Evolutionary conservation across 441 rosid genomes (phyloP), one percentile per base, ranked within the genome.

Genomic region (California macrophylla): DNA sequence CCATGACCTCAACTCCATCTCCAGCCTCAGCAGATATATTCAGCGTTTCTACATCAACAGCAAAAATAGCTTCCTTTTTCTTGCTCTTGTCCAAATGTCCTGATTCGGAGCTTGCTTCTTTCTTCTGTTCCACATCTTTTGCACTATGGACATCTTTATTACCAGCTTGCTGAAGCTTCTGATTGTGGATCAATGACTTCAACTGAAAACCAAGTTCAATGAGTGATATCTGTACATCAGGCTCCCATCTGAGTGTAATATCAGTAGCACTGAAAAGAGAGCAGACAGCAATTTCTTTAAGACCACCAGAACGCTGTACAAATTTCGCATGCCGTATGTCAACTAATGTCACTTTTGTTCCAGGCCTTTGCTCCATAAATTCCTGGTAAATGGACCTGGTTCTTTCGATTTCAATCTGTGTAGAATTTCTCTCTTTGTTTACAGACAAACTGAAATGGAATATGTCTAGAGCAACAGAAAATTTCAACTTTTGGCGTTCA

Each of bases 261-360:
- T 89, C 84, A 74, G 96, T 85, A 69, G 98, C 99, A 78, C 98
- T 89, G 81, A 93, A 93, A 74, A 92, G 93, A 79, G 98, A 96
- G 81, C 99, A 93, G 36, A 89, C 86, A 42, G 87, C 85, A 72
- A 89, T 80, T 76, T 89, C 98, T 83, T 89, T 96, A 42, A 84
- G 94, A 80, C 97, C 97, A 80, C 94, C 94, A 38, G 89, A 80
- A 71, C 98, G 94, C 36, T 87, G 86, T 36, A 96, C 96, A 83
- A 88, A 87, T 85, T 96, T 96, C 1, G 92, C 87, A 67, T 91
- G 90, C 81, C 85, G 96, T 81, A 93, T 81, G 76, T 96, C 99
- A 84, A 89, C 83, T 71, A 93, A 73, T 70, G 82, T 76, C 69
- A 89, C 80, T 78, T 83, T 86, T 70, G 89, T 78, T 78, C 83